Evolutionary conservation across 2,329 filamentous ascomycete genomes (phyloP).

Genomic region (Arthrobotrys megalospora): DNA sequence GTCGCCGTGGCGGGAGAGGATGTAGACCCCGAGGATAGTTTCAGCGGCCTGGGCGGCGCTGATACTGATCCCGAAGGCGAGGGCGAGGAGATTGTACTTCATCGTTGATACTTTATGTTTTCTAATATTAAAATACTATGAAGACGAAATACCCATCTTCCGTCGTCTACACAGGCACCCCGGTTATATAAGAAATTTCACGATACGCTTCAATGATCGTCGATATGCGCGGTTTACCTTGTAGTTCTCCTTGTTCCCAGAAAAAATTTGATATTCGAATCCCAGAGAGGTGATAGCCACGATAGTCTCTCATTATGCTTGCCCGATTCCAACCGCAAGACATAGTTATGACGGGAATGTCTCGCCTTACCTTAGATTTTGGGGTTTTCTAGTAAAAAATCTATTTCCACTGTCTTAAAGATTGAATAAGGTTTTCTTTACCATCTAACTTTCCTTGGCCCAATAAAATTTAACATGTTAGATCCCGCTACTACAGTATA

Average conservation of each 20-base stretch:
- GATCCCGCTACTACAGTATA: too few species aligned
- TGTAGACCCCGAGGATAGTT: constrained; percentile 83
- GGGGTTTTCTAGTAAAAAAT: constrained; percentile 7
- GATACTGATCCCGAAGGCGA: constrained; percentile 46
- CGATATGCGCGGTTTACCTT: constrained; percentile 12
- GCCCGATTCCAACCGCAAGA: constrained; percentile 35
- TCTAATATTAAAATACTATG: background rate
- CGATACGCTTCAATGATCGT: background rate
- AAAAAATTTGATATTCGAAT: constrained; percentile 27
- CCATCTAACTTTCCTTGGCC: background rate
- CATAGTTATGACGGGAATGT: background rate
- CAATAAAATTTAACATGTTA: background rate
- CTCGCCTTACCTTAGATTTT: constrained; percentile 7
- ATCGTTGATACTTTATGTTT: constrained; percentile 5
- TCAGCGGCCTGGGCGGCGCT: constrained; percentile 69
- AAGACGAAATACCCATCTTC: background rate
- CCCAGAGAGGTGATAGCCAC: constrained; percentile 25
- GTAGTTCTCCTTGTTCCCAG: constrained; percentile 2
- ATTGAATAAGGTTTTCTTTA: background rate
- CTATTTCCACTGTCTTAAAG: constrained; percentile 1
- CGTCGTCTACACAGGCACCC: background rate
- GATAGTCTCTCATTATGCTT: constrained; percentile 33
- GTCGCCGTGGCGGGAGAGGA: constrained; percentile 93
- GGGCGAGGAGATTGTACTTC: constrained; percentile 47
- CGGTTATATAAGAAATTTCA: background rate